Conservation (phyloP, 1,139 yeast genomes). For the Eremothecium coryli region DNA sequence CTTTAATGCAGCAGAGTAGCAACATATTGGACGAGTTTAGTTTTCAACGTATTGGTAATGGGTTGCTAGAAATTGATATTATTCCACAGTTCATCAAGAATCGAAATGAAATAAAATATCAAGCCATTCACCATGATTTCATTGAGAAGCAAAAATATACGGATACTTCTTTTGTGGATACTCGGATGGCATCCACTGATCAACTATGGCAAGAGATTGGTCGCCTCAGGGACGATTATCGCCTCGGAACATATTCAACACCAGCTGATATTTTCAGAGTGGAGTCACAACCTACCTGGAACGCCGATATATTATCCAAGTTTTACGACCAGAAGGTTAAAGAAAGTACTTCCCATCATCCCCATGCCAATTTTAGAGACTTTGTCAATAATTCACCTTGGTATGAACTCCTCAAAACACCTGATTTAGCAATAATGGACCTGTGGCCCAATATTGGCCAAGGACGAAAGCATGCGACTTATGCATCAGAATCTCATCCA, state of each 20-base stretch:
- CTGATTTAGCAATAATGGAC: slow-evolving; percentile 21
- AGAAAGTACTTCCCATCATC: slow-evolving; percentile 8
- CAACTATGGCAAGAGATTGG: slow-evolving; percentile 55
- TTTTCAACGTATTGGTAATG: slow-evolving; percentile 48
- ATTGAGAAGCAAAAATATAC: slow-evolving; percentile 29
- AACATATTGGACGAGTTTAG: slow-evolving; percentile 16
- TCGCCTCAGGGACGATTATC: slow-evolving; percentile 41
- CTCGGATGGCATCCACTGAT: slow-evolving; percentile 48
- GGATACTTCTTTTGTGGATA: slow-evolving; percentile 19
- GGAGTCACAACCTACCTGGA: slow-evolving; percentile 32
- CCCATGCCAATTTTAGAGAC: slow-evolving; percentile 13
- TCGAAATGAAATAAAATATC: slow-evolving; percentile 37
- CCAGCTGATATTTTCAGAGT: slow-evolving; percentile 15
- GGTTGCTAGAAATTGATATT: slow-evolving; percentile 63
- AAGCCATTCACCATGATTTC: slow-evolving; percentile 45
- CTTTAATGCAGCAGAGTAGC: slow-evolving; percentile 11
- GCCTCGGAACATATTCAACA: slow-evolving; percentile 29
- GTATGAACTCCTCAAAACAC: slow-evolving; percentile 14
- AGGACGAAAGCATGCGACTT: no score
- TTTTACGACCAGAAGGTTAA: slow-evolving; percentile 29
- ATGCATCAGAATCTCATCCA: no score
- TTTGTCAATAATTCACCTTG: slow-evolving; percentile 11
- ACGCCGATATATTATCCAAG: slow-evolving; percentile 32
- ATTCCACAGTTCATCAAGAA: slow-evolving; percentile 51
- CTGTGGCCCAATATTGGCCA: slow-evolving; percentile 29